phyloP scores from a whole-genome alignment of 345 rosid genomes.

The Lagerstroemia speciosa region DNA sequence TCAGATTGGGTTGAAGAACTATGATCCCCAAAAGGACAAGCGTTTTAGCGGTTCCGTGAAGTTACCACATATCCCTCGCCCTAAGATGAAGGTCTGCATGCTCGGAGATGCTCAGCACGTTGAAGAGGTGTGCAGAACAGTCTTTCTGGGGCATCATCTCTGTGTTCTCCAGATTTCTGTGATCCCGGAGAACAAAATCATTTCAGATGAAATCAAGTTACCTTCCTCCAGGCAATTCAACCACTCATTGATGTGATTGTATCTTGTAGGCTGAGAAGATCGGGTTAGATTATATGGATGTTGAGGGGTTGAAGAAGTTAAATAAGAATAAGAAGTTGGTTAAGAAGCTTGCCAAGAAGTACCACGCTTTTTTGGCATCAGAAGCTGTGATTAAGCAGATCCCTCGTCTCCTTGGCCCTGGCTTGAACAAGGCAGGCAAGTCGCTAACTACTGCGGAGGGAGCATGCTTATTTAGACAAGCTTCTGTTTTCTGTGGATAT shows the following conservation, averaged over 20 bases:
- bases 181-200: background rate
- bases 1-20: constrained; percentile 73
- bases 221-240: background rate
- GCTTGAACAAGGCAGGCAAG: constrained; percentile 92
- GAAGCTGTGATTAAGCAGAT: constrained; percentile 82
- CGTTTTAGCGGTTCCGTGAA: constrained; percentile 60
- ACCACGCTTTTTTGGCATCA: constrained; percentile 70
- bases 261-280: constrained; percentile 58
- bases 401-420: constrained; percentile 79
- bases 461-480: background rate
- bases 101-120: constrained; percentile 69
- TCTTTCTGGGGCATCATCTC: background rate
- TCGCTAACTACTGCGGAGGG: background rate
- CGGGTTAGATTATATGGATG: constrained; percentile 64
- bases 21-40: constrained; percentile 73
- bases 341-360: constrained; percentile 73
- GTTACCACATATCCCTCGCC: constrained; percentile 56
- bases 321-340: constrained; percentile 80
- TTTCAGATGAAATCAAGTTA: background rate
- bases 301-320: constrained; percentile 60
- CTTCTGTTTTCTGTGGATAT: too few relatives aligned
- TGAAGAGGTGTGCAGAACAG: constrained; percentile 33
- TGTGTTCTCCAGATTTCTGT: background rate
- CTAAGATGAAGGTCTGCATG: constrained; percentile 61
- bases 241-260: background rate